phyloP scores from a whole-genome alignment of 306 rosid genomes.

The Castanea crenata region DNA sequence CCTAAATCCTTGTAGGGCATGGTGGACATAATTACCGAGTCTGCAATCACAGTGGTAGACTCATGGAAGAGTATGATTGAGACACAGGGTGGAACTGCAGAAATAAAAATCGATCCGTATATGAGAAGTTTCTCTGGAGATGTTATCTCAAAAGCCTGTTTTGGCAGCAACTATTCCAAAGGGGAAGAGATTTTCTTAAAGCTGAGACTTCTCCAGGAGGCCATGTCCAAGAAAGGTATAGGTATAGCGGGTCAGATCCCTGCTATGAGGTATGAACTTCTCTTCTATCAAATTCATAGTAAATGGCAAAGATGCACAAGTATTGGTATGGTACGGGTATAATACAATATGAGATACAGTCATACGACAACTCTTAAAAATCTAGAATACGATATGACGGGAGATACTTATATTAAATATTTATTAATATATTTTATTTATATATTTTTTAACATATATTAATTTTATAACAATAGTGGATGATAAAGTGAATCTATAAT shows the following conservation, averaged over 20 bases:
- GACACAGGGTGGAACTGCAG: slow-evolving; percentile 14
- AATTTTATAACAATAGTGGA: no score
- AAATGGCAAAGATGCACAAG: no score
- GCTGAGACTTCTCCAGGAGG: slow-evolving; percentile 13
- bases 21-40: slow-evolving; percentile 19
- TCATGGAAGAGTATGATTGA: slow-evolving; percentile 20
- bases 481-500: no score
- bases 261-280: slow-evolving; percentile 21
- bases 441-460: no score
- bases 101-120: slow-evolving; percentile 25
- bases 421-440: no score
- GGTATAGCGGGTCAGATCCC: slow-evolving; percentile 1
- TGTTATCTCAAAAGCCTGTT: slow-evolving; percentile 40
- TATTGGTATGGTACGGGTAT: neutral
- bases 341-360: neutral
- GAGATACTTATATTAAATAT: no score
- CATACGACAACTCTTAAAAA: no score
- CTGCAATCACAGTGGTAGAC: slow-evolving; percentile 19
- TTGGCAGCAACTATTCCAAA: slow-evolving; percentile 30
- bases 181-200: slow-evolving; percentile 23
- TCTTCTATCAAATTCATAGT: neutral
- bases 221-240: slow-evolving; percentile 8
- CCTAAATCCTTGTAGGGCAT: slow-evolving; percentile 14
- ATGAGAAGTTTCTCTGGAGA: slow-evolving; percentile 29
- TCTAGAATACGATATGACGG: no score